Evolutionary conservation across 345 rosid species (phyloP).

Genomic region (Boechera stricta): DNA sequence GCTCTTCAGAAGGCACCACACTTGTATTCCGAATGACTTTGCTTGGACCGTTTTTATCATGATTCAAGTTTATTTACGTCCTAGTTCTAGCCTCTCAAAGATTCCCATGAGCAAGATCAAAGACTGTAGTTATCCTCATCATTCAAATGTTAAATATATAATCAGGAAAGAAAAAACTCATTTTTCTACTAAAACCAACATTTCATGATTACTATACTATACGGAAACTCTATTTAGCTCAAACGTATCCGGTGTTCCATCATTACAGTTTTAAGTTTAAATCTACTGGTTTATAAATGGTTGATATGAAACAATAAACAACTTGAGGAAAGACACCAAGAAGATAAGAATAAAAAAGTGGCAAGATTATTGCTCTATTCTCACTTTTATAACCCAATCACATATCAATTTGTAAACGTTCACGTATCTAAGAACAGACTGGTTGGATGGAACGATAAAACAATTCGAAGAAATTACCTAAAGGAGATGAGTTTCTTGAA

Average conservation of each 20-base stretch:
- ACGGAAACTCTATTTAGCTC: background rate
- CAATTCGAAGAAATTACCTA: background rate
- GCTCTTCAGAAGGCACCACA: too few species aligned
- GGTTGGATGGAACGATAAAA: background rate
- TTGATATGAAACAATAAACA: background rate
- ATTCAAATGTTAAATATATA: too few species aligned
- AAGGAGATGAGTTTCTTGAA: background rate
- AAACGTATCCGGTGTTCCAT: background rate
- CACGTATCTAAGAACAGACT: background rate
- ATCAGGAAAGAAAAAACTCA: too few species aligned
- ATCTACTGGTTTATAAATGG: background rate
- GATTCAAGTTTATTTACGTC: background rate
- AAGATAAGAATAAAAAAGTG: background rate
- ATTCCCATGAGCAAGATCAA: background rate
- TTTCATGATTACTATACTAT: too few species aligned
- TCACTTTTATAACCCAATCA: background rate
- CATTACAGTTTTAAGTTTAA: background rate
- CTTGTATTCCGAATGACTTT: too few species aligned
- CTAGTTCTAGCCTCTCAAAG: background rate
- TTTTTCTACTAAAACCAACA: too few species aligned
- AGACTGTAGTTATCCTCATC: background rate
- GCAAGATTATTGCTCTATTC: slow-evolving; percentile 6
- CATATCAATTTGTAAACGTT: slow-evolving; percentile 4
- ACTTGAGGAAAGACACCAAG: background rate
- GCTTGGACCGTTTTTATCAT: too few species aligned